Evolutionary conservation across 2,329 filamentous ascomycete species (phyloP).

Genomic region (Chaetomiaceae sp.): DNA sequence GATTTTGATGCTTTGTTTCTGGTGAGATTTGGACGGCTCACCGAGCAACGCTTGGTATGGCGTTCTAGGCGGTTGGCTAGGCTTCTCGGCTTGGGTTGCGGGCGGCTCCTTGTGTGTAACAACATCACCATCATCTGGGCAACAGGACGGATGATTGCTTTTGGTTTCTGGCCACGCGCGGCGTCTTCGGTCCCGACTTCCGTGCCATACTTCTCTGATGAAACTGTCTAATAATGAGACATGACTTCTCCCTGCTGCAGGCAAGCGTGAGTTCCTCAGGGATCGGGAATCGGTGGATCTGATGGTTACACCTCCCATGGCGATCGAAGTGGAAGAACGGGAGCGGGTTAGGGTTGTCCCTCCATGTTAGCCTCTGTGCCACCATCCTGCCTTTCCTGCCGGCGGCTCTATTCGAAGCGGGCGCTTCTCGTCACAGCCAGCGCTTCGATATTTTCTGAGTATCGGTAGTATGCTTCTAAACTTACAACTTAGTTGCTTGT

Average conservation of each 20-base stretch:
- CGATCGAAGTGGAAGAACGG: no score
- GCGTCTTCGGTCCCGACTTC: neutral
- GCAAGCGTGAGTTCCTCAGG: neutral
- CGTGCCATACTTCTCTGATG: neutral
- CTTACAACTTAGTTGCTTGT: no score
- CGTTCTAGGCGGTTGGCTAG: no score
- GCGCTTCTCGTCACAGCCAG: no score
- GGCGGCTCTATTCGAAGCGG: no score
- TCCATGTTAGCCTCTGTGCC: no score
- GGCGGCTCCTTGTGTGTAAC: constrained; percentile 1
- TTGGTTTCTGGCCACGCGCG: neutral
- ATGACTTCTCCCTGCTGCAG: constrained; percentile 8
- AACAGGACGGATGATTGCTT: constrained; percentile 4
- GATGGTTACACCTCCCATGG: no score
- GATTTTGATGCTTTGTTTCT: neutral
- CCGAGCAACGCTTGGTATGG: neutral
- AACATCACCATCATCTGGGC: neutral
- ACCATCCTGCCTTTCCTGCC: no score
- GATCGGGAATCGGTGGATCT: no score
- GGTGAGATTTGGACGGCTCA: neutral
- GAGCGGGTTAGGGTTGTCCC: no score
- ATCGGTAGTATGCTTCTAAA: no score
- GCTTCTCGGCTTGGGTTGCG: neutral
- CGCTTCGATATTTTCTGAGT: no score
- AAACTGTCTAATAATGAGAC: constrained; percentile 7